phyloP scores from a whole-genome alignment of 169 alveolate genomes.

The Babesia divergens region DNA sequence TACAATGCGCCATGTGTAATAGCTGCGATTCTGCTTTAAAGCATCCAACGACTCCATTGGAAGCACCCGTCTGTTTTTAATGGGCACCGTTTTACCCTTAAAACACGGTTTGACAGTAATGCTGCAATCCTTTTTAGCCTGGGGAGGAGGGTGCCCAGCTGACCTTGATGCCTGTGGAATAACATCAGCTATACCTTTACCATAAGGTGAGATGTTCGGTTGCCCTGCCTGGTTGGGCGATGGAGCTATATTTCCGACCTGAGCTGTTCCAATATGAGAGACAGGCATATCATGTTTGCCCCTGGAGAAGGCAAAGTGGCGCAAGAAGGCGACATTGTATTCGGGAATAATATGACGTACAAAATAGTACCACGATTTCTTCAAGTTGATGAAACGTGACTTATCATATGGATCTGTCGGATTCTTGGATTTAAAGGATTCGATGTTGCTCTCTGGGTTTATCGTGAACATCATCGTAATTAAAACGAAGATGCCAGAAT shows the following conservation, averaged over 20 bases:
- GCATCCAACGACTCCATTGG: no score
- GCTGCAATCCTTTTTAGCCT: background rate
- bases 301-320: conserved; percentile 2
- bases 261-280: no score
- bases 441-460: conserved; percentile 12
- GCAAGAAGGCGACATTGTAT: background rate
- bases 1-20: no score
- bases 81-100: background rate
- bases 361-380: background rate
- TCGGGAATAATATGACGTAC: background rate
- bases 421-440: background rate
- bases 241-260: no score
- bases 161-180: background rate
- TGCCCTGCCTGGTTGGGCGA: background rate
- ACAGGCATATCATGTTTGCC: background rate
- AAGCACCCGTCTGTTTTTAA: no score
- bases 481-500: conserved; percentile 18
- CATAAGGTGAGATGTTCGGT: no score
- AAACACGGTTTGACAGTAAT: background rate
- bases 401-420: conserved; percentile 20
- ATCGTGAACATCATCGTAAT: conserved; percentile 30
- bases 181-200: background rate
- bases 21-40: no score
- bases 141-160: background rate
- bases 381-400: background rate